Conservation (phyloP, 495 filamentous ascomycete species). For the Cairneyella variabilis region DNA sequence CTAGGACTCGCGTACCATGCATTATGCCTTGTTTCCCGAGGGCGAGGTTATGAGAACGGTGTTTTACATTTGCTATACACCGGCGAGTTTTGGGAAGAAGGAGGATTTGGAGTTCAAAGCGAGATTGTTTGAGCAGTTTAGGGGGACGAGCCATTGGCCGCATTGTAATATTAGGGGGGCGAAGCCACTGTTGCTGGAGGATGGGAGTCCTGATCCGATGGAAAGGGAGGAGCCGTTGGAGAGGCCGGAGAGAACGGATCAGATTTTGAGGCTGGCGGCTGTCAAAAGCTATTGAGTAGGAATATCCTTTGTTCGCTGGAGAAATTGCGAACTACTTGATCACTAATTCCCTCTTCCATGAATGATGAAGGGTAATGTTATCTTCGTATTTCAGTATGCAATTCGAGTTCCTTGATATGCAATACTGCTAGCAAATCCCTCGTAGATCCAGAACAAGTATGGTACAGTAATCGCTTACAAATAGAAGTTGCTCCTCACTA, state of each 20-base stretch:
- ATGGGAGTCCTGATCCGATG: background rate
- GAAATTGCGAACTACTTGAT: too few species aligned
- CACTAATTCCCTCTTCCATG: too few species aligned
- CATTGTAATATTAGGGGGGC: slow-evolving; percentile 13
- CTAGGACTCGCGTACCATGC: slow-evolving; percentile 38
- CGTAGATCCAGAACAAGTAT: too few species aligned
- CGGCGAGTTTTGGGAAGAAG: slow-evolving; percentile 31
- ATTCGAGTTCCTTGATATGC: too few species aligned
- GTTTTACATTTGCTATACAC: slow-evolving; percentile 37
- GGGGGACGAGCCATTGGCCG: slow-evolving; percentile 36
- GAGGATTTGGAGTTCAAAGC: slow-evolving; percentile 34
- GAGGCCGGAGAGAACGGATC: background rate
- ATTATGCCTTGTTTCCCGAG: slow-evolving; percentile 30
- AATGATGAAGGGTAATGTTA: too few species aligned
- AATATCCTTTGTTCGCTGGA: too few species aligned
- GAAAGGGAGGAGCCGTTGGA: background rate
- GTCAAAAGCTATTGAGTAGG: background rate
- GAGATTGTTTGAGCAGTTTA: slow-evolving; percentile 32
- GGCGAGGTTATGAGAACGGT: slow-evolving; percentile 24
- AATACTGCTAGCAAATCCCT: too few species aligned
- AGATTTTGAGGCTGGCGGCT: background rate
- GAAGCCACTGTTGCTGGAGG: background rate
- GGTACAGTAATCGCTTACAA: too few species aligned
- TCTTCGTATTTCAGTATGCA: too few species aligned
- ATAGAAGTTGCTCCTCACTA: too few species aligned